Conservation (phyloP, 306 rosid species). For the Myrica gale region DNA sequence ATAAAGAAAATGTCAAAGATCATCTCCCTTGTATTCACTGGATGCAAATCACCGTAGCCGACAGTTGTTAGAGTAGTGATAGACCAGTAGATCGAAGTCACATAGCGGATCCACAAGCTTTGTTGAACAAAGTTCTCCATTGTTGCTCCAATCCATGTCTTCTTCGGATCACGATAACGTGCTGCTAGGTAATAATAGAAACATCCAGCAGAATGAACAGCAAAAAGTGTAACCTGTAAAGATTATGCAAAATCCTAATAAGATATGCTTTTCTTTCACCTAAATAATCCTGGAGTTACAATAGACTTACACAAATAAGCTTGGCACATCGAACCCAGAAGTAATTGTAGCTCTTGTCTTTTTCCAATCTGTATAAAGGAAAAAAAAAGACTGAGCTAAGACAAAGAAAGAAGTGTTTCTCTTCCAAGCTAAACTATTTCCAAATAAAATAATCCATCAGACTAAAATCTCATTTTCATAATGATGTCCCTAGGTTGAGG, state of each 20-base stretch:
- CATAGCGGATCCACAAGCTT: slow-evolving; percentile 69
- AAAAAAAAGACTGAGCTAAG: neutral
- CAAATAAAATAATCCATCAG: neutral
- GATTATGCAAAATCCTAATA: slow-evolving; percentile 15
- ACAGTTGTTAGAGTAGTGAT: slow-evolving; percentile 88
- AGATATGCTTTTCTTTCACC: slow-evolving; percentile 3
- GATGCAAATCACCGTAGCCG: slow-evolving; percentile 92
- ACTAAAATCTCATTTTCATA: neutral
- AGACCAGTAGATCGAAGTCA: slow-evolving; percentile 85
- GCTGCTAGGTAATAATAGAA: slow-evolving; percentile 89
- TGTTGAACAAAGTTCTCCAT: slow-evolving; percentile 45
- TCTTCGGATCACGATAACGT: slow-evolving; percentile 56
- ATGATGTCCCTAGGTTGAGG: neutral
- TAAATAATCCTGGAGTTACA: neutral
- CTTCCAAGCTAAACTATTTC: neutral
- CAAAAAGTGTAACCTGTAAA: slow-evolving; percentile 84
- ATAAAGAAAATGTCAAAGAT: slow-evolving; percentile 76
- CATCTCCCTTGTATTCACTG: slow-evolving; percentile 86
- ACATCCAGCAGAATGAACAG: slow-evolving; percentile 83
- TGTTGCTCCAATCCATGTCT: slow-evolving; percentile 70
- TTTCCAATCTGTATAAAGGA: slow-evolving; percentile 63
- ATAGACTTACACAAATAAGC: slow-evolving; percentile 71
- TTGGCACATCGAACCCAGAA: slow-evolving; percentile 92
- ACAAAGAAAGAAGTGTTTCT: neutral
- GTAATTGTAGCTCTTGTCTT: slow-evolving; percentile 78